These are phyloP conservation scores for Nakazawaea siamensis DNA, from an alignment of 805 yeast genomes.

Conservation along the genomic window DNA sequence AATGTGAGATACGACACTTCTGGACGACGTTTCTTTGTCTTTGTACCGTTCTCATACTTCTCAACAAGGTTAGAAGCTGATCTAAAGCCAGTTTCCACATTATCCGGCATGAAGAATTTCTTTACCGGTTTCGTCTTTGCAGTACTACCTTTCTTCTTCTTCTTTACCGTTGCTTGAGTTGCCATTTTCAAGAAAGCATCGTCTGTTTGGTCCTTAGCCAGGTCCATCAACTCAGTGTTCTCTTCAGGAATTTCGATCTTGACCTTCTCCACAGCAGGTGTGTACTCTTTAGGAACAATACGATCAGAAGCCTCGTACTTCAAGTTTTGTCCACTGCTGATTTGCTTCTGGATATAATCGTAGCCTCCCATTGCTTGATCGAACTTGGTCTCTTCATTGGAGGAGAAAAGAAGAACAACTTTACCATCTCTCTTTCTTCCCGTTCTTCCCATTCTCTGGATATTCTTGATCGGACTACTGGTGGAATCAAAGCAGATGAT, in stretches of 20 bases:
- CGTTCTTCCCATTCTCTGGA: slow-evolving; percentile 97
- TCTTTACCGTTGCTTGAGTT: slow-evolving; percentile 51
- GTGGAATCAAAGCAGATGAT: slow-evolving; percentile 92
- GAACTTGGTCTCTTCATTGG: slow-evolving; percentile 71
- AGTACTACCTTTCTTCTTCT: slow-evolving; percentile 14
- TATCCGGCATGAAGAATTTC: slow-evolving; percentile 66
- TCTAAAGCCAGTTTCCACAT: slow-evolving; percentile 57
- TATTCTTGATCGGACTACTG: slow-evolving; percentile 83
- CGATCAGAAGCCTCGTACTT: slow-evolving; percentile 45
- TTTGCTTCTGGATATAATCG: slow-evolving; percentile 63
- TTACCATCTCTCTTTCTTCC: slow-evolving; percentile 92
- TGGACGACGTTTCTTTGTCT: too few relatives aligned
- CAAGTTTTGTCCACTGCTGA: slow-evolving; percentile 38
- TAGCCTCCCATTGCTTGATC: slow-evolving; percentile 83
- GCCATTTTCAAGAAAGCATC: slow-evolving; percentile 65
- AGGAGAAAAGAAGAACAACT: slow-evolving; percentile 66
- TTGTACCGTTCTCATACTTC: slow-evolving; percentile 13
- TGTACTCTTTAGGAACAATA: slow-evolving; percentile 51
- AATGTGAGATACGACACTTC: slow-evolving; percentile 5
- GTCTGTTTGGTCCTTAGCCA: slow-evolving; percentile 44
- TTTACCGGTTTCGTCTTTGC: slow-evolving; percentile 23
- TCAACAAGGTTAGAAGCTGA: slow-evolving; percentile 40
- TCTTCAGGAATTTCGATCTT: slow-evolving; percentile 65
- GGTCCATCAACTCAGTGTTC: slow-evolving; percentile 41
- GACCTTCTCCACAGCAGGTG: slow-evolving; percentile 50